phyloP scores from a whole-genome alignment of 176 grass and related monocot species.

The Aegilops longissima region DNA sequence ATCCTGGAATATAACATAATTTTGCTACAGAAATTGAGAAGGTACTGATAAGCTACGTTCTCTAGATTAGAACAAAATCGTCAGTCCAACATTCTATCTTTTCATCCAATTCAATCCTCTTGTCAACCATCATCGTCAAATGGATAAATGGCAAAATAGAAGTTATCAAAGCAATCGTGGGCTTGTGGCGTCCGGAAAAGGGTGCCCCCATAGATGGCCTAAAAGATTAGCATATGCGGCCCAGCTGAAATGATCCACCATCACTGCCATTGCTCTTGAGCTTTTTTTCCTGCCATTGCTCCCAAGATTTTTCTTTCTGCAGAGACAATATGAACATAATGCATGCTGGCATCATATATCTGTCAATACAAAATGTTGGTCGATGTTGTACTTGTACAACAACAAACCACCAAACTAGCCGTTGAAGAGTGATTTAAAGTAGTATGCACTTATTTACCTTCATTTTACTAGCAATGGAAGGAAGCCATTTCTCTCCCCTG shows the following conservation, averaged over 20 bases:
- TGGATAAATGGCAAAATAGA: neutral
- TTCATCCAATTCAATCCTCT: neutral
- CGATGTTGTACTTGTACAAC: neutral
- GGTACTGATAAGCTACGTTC: neutral
- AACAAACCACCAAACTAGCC: neutral
- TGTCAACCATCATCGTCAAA: neutral
- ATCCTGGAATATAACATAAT: neutral
- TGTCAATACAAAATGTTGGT: neutral
- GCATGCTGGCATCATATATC: neutral
- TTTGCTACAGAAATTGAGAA: neutral
- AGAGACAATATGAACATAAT: neutral
- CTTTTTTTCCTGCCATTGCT: constrained; percentile 41
- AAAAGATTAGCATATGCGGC: neutral
- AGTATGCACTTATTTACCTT: constrained; percentile 34
- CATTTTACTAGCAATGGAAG: constrained; percentile 86
- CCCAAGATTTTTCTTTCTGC: constrained; percentile 44
- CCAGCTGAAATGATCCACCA: neutral
- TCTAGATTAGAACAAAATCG: constrained; percentile 5
- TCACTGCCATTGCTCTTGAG: neutral
- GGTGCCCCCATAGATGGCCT: neutral
- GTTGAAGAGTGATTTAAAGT: neutral
- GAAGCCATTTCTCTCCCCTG: constrained; percentile 99
- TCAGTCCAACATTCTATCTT: neutral
- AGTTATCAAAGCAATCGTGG: neutral
- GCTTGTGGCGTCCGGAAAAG: neutral